Percentiles rank a stretch among this genome's conserved stretches.
Evolutionary conservation across 345 rosid species (phyloP).

Genomic region (Corchorus capsularis): DNA sequence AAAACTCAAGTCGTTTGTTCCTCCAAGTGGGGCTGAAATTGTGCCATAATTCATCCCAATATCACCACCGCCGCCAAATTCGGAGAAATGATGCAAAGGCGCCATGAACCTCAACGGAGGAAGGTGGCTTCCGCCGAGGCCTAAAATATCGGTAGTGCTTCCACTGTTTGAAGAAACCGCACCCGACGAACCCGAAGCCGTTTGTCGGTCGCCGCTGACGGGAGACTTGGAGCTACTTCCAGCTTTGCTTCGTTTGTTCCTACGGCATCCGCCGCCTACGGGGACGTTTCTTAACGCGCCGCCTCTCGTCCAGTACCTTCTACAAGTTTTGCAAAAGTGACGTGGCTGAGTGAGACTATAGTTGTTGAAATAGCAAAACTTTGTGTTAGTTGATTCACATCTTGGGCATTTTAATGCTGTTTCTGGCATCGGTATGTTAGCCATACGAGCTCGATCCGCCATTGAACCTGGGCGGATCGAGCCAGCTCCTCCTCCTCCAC

Average conservation of each 20-base stretch:
- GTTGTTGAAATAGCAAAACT: conserved; percentile 97
- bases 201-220: conserved; percentile 39
- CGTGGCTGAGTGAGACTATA: conserved; percentile 96
- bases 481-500: conserved; percentile 54
- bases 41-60: conserved; percentile 50
- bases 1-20: conserved; percentile 41
- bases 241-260: conserved; percentile 83
- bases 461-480: conserved; percentile 86
- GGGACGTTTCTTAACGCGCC: conserved; percentile 91
- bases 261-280: conserved; percentile 89
- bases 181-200: conserved; percentile 43
- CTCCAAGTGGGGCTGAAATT: conserved; percentile 36
- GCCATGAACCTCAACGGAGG: conserved; percentile 52
- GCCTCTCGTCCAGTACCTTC: conserved; percentile 98
- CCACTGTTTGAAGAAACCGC: conserved; percentile 40
- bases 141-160: conserved; percentile 43
- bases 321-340: conserved; percentile 95
- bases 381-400: conserved; percentile 92
- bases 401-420: conserved; percentile 82
- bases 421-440: conserved; percentile 84
- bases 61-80: conserved; percentile 37
- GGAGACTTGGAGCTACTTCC: conserved; percentile 39
- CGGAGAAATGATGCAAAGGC: conserved; percentile 51
- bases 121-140: conserved; percentile 47
- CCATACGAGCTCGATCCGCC: conserved; percentile 90